Evolutionary conservation across 768 basidiomycete genomes (phyloP).

Genomic region (Lentinus tigrinus): DNA sequence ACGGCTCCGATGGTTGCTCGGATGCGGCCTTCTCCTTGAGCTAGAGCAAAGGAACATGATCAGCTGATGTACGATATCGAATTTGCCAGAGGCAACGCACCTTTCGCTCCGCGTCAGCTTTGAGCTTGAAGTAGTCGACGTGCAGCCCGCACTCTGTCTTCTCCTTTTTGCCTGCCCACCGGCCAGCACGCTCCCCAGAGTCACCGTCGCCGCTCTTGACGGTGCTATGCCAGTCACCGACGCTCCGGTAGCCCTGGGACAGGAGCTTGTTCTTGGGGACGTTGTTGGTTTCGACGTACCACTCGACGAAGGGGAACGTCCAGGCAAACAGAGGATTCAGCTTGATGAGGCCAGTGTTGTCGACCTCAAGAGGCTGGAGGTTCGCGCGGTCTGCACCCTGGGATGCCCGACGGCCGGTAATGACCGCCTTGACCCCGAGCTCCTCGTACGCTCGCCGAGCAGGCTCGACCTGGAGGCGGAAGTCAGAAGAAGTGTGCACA

Average conservation of each 20-base stretch:
- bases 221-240: constrained; percentile 99
- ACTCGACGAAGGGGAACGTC: constrained; percentile 81
- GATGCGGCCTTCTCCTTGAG: constrained; percentile 3
- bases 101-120: constrained; percentile 47
- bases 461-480: constrained; percentile 74
- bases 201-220: constrained; percentile 67
- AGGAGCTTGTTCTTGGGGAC: constrained; percentile 90
- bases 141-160: constrained; percentile 98
- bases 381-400: constrained; percentile 89
- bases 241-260: constrained; percentile 88
- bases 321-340: constrained; percentile 92
- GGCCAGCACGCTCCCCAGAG: constrained; percentile 76
- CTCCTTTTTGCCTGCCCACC: constrained; percentile 81
- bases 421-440: constrained; percentile 78
- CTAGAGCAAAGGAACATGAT: neutral
- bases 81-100: constrained; percentile 3
- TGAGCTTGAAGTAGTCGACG: constrained; percentile 84
- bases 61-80: neutral
- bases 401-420: constrained; percentile 92
- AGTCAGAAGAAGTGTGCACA: neutral
- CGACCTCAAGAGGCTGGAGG: constrained; percentile 85
- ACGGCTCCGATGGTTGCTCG: constrained; percentile 1
- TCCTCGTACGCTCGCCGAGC: constrained; percentile 83
- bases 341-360: constrained; percentile 87
- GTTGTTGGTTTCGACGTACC: constrained; percentile 75